Percentiles rank a stretch among this genome's conserved stretches.
Evolutionary conservation across 1,284 basidiomycete genomes (phyloP).

Genomic region (Xerocomus nothofagi): DNA sequence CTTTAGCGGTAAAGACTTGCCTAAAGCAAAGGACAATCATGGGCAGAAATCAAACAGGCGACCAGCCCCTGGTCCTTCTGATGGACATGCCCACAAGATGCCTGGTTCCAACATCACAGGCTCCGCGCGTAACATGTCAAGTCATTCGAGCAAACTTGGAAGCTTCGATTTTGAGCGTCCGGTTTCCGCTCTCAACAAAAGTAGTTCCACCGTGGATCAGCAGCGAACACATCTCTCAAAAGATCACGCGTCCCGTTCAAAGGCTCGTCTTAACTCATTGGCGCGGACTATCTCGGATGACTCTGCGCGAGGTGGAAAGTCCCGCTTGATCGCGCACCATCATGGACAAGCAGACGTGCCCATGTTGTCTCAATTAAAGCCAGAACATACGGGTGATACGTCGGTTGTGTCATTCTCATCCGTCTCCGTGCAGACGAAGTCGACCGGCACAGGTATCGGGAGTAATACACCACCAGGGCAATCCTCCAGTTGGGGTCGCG

Average conservation of each 20-base stretch:
- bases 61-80: neutral
- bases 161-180: constrained; percentile 76
- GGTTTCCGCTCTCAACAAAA: constrained; percentile 37
- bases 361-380: constrained; percentile 18
- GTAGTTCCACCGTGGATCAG: constrained; percentile 29
- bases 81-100: constrained; percentile 11
- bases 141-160: constrained; percentile 50
- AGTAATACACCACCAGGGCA: constrained; percentile 18
- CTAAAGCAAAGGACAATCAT: constrained; percentile 26
- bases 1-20: constrained; percentile 29
- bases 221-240: constrained; percentile 6
- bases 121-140: constrained; percentile 30
- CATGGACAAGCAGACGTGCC: constrained; percentile 20
- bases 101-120: constrained; percentile 3
- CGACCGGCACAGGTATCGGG: constrained; percentile 26
- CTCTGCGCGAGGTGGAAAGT: constrained; percentile 21
- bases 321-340: constrained; percentile 8
- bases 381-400: constrained; percentile 29
- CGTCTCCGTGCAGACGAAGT: constrained; percentile 34
- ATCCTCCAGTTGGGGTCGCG: constrained; percentile 37
- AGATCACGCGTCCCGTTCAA: constrained; percentile 13
- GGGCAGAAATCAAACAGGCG: constrained; percentile 19
- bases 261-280: constrained; percentile 14
- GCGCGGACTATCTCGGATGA: constrained; percentile 32
- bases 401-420: constrained; percentile 36